Conservation (phyloP, 2,329 filamentous ascomycete genomes). For the Didymella arachidicola region DNA sequence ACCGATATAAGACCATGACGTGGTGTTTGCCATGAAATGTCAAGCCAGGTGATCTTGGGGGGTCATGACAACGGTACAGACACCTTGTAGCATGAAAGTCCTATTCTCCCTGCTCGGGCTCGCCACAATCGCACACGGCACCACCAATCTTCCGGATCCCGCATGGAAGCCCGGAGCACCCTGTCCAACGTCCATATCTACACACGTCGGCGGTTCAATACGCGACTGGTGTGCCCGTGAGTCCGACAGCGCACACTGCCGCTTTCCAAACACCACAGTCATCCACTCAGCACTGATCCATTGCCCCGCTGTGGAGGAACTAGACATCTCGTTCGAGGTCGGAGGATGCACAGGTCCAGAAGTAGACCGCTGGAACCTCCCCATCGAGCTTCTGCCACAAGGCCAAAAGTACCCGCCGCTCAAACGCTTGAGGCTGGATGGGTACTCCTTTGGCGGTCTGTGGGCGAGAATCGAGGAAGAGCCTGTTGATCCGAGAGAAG, state of each 20-base stretch:
- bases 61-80: not conserved
- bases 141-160: not conserved
- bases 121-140: not conserved
- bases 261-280: not conserved
- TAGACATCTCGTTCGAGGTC: not conserved
- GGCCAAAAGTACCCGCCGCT: not conserved
- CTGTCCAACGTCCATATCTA: not conserved
- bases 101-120: not conserved
- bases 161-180: not conserved
- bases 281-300: not conserved
- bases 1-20: not conserved
- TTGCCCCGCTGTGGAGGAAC: not conserved
- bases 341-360: not conserved
- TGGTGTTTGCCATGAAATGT: too few relatives aligned
- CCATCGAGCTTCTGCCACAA: not conserved
- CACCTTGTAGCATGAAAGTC: not conserved
- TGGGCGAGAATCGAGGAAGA: not conserved
- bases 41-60: not conserved
- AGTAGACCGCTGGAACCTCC: not conserved
- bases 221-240: not conserved
- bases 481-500: not conserved
- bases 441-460: constrained; percentile 1
- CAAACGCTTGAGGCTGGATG: constrained; percentile 1
- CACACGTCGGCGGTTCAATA: not conserved
- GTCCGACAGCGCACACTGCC: not conserved